Percentiles rank a stretch among this genome's conserved stretches.
phyloP scores from a whole-genome alignment of 176 grass and related monocot genomes.

The Aegilops speltoides region DNA sequence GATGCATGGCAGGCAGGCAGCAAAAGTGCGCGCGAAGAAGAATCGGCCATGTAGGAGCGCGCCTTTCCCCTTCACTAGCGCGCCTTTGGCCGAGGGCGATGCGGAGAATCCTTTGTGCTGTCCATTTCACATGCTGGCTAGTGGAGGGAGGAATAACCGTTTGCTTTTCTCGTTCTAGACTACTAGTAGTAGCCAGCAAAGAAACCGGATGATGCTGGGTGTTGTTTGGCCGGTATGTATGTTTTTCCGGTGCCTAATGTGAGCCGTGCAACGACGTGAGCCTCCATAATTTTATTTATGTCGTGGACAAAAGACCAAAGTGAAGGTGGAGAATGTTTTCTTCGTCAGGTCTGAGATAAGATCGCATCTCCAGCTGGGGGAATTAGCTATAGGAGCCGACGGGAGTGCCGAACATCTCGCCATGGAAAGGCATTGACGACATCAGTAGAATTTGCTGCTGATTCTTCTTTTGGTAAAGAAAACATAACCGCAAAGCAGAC shows the following conservation, averaged over 20 bases:
- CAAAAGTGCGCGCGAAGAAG: too few relatives aligned
- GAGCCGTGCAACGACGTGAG: conserved; percentile 14
- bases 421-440: conserved; percentile 12
- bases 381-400: background rate
- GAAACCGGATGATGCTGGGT: conserved; percentile 24
- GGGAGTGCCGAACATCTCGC: conserved; percentile 7
- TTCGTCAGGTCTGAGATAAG: conserved; percentile 45
- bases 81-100: conserved; percentile 16
- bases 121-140: conserved; percentile 27
- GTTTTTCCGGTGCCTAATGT: background rate
- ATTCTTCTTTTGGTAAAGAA: background rate
- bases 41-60: background rate
- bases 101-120: conserved; percentile 25
- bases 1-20: background rate
- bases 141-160: conserved; percentile 32
- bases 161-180: conserved; percentile 5
- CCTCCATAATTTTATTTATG: conserved; percentile 14
- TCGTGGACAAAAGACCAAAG: background rate
- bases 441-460: conserved; percentile 1
- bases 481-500: background rate
- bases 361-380: background rate
- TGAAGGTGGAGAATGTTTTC: conserved; percentile 24
- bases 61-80: background rate
- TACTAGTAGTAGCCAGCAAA: background rate
- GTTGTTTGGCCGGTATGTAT: conserved; percentile 8